A percentile compares a stretch with the other conserved stretches of the same genome.
These are phyloP conservation scores for Boletus sensibilis DNA, from an alignment of 768 basidiomycete species.

Conservation along the genomic window DNA sequence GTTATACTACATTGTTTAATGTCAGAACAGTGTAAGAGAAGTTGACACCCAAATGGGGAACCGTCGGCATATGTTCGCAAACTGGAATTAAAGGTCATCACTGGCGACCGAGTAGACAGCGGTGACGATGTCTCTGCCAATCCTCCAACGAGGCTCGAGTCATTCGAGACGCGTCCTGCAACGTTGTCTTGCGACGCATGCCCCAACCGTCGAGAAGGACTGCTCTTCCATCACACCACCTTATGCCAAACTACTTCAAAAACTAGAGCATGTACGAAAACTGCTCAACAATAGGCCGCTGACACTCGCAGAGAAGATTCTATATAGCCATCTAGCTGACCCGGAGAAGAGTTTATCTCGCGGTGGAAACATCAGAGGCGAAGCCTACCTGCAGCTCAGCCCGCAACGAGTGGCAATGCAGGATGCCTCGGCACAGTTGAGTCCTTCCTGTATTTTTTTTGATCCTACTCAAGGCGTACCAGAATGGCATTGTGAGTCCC, in stretches of 20 bases:
- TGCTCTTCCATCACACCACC: constrained; percentile 82
- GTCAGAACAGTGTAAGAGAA: background rate
- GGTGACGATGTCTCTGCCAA: constrained; percentile 20
- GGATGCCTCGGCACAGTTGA: constrained; percentile 85
- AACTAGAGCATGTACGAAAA: constrained; percentile 65
- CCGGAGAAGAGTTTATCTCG: constrained; percentile 68
- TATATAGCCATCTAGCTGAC: constrained; percentile 88
- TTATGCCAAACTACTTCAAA: constrained; percentile 67
- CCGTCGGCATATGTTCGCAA: too few species aligned
- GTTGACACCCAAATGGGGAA: background rate
- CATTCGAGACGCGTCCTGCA: constrained; percentile 21
- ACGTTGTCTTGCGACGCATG: constrained; percentile 40
- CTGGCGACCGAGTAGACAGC: background rate
- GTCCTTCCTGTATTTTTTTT: constrained; percentile 29
- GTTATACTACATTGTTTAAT: too few species aligned
- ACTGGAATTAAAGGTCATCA: background rate
- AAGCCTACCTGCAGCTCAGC: constrained; percentile 84
- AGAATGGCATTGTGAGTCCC: constrained; percentile 79
- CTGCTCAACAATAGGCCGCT: constrained; percentile 73
- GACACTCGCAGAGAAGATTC: constrained; percentile 95
- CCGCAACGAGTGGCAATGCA: constrained; percentile 98
- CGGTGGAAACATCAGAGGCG: constrained; percentile 73
- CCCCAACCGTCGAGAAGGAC: constrained; percentile 49
- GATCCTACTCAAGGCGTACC: constrained; percentile 12
- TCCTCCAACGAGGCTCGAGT: constrained; percentile 19